Evolutionary conservation across 768 basidiomycete genomes (phyloP), one percentile per base, ranked within the genome.

Genomic region (Candolleomyces aberdarensis): DNA sequence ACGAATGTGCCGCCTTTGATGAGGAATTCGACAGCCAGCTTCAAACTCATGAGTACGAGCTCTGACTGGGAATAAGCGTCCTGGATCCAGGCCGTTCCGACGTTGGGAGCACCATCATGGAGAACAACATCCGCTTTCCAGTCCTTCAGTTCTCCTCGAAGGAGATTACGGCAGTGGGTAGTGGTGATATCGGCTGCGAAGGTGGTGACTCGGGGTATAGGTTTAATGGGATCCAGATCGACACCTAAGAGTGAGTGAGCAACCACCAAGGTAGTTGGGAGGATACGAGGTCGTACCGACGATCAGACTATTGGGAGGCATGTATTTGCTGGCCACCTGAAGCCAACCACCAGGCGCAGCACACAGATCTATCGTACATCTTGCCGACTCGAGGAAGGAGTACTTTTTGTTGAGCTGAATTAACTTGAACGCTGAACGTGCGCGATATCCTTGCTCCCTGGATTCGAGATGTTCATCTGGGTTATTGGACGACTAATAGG

Each of bases 271-370:
- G 15, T 22, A 46, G 47, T 57, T 46, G 20, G 4, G 17, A 40
- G 44, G 22, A 43, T 62, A 58, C 52, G 15, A 49, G 36, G 4
- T 75, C 88, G 70, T 66, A 87, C 96, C 96, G 69, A 97, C 83
- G 69, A 97, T 96, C 59, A 97, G 78, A 68, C 91, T 93, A 67
- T 94, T 96, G 48, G 84, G 78, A 0, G 96, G 94, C 94, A 97
- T 97, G 72, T 95, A 94, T 76, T 97, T 98, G 81, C 88, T 92
- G 32, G 96, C 96, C 17, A 99, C 97, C 74, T 99, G 97, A 9
- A 98, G 81, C 97, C 97, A 99, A 70, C 97, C 97, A 66, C 97
- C 97, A 6, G 97, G 97, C 5, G 97, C 97, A 39, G 97, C 97
- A 75, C 97, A 99, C 36, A 99, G 83, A 83, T 99, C 97, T 68